These are phyloP conservation scores for Rauvolfia tetraphylla DNA, from an alignment of 257 asterid genomes.

Conservation along the genomic window DNA sequence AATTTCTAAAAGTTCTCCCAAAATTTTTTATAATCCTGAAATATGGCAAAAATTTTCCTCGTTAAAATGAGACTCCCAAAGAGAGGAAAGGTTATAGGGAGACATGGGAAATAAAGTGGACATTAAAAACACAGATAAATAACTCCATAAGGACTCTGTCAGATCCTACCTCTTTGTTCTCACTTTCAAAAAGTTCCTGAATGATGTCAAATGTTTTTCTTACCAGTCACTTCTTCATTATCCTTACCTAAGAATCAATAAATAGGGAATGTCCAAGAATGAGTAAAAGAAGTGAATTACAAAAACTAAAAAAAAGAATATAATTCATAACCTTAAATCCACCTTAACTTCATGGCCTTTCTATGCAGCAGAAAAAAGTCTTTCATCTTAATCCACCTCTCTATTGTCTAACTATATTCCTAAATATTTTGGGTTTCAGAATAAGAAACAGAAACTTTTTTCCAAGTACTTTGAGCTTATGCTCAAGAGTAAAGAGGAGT, in stretches of 20 bases:
- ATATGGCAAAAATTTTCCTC: constrained; percentile 3
- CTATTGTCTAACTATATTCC: background rate
- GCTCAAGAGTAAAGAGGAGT: background rate
- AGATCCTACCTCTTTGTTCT: constrained; percentile 73
- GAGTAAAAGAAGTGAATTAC: background rate
- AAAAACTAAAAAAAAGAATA: background rate
- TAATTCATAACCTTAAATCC: background rate
- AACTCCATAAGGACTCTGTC: background rate
- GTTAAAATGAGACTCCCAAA: background rate
- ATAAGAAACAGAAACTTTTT: background rate
- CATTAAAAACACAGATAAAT: background rate
- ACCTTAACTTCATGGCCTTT: background rate
- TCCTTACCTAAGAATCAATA: constrained; percentile 59
- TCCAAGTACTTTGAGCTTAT: background rate
- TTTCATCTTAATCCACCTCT: background rate
- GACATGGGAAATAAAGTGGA: background rate
- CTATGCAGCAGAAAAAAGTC: background rate
- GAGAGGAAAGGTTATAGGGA: background rate
- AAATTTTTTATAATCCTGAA: constrained; percentile 89
- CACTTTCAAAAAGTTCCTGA: constrained; percentile 93
- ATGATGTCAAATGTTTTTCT: constrained; percentile 98
- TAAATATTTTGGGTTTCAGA: background rate
- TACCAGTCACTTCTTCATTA: constrained; percentile 94
- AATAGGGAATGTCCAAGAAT: background rate
- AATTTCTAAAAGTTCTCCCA: constrained; percentile 98